phyloP scores from a whole-genome alignment of 805 yeast genomes.

The Saccharomyces eubayanus region DNA sequence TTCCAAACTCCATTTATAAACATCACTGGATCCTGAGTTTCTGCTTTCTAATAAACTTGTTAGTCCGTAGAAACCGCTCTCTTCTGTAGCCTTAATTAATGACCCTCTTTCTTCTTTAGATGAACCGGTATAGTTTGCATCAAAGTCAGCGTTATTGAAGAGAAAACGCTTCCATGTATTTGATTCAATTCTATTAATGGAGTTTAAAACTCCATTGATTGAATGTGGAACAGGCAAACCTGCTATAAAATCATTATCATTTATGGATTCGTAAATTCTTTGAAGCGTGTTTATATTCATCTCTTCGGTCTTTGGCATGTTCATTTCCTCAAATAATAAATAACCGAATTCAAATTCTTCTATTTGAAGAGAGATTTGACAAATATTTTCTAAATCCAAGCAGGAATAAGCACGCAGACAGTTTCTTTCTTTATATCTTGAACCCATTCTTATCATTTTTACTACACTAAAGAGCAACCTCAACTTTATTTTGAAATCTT shows the following conservation, averaged over 20 bases:
- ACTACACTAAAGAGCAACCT: slow-evolving; percentile 18
- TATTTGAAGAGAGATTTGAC: slow-evolving; percentile 7
- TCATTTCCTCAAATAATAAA: slow-evolving; percentile 31
- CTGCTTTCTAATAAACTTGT: slow-evolving; percentile 35
- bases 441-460: slow-evolving; percentile 24
- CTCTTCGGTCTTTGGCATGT: slow-evolving; percentile 2
- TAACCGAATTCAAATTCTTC: slow-evolving; percentile 28
- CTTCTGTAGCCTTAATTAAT: slow-evolving; percentile 35
- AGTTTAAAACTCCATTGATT: slow-evolving; percentile 42
- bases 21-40: slow-evolving; percentile 12
- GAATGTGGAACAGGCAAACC: slow-evolving; percentile 59
- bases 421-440: slow-evolving; percentile 8
- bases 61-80: slow-evolving; percentile 50
- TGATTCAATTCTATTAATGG: slow-evolving; percentile 29
- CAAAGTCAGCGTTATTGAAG: slow-evolving; percentile 51
- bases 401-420: slow-evolving; percentile 14
- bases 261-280: slow-evolving; percentile 43
- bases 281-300: slow-evolving; percentile 13
- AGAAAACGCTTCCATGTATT: slow-evolving; percentile 38
- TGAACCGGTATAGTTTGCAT: slow-evolving; percentile 30
- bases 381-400: slow-evolving; percentile 12
- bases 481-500: slow-evolving; percentile 8
- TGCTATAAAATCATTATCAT: slow-evolving; percentile 53
- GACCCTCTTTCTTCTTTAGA: slow-evolving; percentile 1
- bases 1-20: slow-evolving; percentile 68